Conservation (phyloP, 1,139 yeast species). For the Arxiozyma telluris region DNA sequence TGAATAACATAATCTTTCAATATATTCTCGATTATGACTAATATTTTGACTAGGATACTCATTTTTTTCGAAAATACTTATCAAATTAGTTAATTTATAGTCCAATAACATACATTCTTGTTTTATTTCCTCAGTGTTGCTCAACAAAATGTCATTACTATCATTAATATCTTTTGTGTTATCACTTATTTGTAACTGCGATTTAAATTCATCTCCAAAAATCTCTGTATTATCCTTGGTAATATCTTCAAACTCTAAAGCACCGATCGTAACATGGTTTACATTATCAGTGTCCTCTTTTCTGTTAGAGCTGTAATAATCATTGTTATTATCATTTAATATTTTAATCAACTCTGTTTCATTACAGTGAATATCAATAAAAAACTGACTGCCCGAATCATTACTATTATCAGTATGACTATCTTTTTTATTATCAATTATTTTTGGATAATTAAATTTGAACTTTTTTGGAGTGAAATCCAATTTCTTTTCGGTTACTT, state of each 20-base stretch:
- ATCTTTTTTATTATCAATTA: neutral
- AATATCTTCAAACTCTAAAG: conserved; percentile 28
- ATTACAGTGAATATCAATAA: conserved; percentile 57
- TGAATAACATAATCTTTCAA: conserved; percentile 3
- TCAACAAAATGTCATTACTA: neutral
- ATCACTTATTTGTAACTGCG: conserved; percentile 15
- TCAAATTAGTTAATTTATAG: conserved; percentile 19
- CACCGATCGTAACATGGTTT: conserved; percentile 20
- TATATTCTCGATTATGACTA: conserved; percentile 6
- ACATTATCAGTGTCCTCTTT: conserved; percentile 1
- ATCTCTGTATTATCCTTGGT: conserved; percentile 26
- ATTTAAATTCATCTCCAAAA: conserved; percentile 26
- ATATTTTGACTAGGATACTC: conserved; percentile 22
- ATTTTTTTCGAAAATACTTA: conserved; percentile 20
- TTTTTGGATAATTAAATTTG: conserved; percentile 26
- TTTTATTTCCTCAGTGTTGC: conserved; percentile 4
- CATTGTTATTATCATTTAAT: conserved; percentile 9
- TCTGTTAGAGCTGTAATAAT: conserved; percentile 1
- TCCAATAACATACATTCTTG: conserved; percentile 14
- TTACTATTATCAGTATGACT: neutral
- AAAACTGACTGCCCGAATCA: conserved; percentile 36
- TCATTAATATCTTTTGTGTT: conserved; percentile 4
- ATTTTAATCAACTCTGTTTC: conserved; percentile 47
- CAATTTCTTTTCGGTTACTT: conserved; percentile 59
- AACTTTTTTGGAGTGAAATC: conserved; percentile 55